Evolutionary conservation across 1,139 yeast genomes (phyloP).

Genomic region (Pichiaceae sp.): DNA sequence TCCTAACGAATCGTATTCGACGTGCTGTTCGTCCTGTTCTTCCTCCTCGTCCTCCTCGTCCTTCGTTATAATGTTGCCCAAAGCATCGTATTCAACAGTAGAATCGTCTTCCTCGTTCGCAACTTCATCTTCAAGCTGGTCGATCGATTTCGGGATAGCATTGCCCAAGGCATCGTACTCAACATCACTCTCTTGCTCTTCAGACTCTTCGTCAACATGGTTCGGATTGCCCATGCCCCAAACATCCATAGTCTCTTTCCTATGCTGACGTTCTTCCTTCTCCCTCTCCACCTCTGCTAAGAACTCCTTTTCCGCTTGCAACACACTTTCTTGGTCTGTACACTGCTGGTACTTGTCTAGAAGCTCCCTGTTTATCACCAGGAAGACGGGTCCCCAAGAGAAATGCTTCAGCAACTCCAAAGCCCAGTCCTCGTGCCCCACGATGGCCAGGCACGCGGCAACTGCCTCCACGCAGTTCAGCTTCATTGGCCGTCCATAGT

Average conservation of each 20-base stretch:
- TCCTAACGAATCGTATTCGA: neutral
- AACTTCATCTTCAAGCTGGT: neutral
- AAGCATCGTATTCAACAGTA: neutral
- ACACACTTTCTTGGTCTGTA: conserved; percentile 70
- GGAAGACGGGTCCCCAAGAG: conserved; percentile 87
- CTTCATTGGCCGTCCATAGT: conserved; percentile 95
- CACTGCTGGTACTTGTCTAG: conserved; percentile 69
- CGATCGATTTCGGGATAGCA: too few species aligned
- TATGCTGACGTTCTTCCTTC: conserved; percentile 52
- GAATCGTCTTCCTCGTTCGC: neutral
- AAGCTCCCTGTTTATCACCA: conserved; percentile 75
- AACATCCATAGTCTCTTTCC: conserved; percentile 45
- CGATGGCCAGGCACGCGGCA: conserved; percentile 95
- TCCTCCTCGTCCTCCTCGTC: neutral
- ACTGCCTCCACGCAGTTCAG: conserved; percentile 94
- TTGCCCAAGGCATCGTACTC: conserved; percentile 17
- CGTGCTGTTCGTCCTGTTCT: neutral
- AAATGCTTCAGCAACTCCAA: conserved; percentile 64
- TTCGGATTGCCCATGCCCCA: conserved; percentile 80
- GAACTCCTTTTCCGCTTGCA: conserved; percentile 71
- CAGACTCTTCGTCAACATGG: conserved; percentile 24
- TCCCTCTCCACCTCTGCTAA: conserved; percentile 61
- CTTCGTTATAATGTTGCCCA: neutral
- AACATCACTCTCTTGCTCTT: conserved; percentile 22
- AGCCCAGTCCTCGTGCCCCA: conserved; percentile 91